phyloP scores from a whole-genome alignment of 805 yeast genomes.

The Metschnikowia cubensis region DNA sequence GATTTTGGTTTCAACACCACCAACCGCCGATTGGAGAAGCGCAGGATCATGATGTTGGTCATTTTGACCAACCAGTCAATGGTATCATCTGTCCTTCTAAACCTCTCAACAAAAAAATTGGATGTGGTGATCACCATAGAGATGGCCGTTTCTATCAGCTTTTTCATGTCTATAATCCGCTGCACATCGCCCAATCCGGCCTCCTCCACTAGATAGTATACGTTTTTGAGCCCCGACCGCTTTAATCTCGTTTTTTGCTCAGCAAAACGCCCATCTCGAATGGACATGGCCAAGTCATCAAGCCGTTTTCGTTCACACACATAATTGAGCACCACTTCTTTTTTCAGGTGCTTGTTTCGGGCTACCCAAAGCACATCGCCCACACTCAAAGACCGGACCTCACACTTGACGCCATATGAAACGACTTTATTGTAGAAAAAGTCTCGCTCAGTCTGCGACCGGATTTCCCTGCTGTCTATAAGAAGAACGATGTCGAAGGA shows the following conservation, averaged over 20 bases:
- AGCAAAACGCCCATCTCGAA: constrained; percentile 80
- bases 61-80: constrained; percentile 52
- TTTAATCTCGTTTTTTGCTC: constrained; percentile 82
- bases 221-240: constrained; percentile 61
- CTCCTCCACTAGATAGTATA: constrained; percentile 80
- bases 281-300: constrained; percentile 79
- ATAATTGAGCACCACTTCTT: constrained; percentile 68
- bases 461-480: constrained; percentile 79
- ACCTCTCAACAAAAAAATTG: constrained; percentile 62
- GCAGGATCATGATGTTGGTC: constrained; percentile 41
- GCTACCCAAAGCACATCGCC: constrained; percentile 95
- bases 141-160: constrained; percentile 72
- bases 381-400: constrained; percentile 57
- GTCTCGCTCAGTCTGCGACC: constrained; percentile 63
- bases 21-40: constrained; percentile 36
- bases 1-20: constrained; percentile 51
- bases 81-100: constrained; percentile 72
- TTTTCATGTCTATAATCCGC: constrained; percentile 41
- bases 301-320: constrained; percentile 88
- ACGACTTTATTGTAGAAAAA: constrained; percentile 58
- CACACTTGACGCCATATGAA: constrained; percentile 46
- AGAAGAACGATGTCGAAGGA: constrained; percentile 57
- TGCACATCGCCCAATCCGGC: constrained; percentile 43
- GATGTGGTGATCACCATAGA: constrained; percentile 64
- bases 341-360: constrained; percentile 49